phyloP scores from a whole-genome alignment of 352 stramenopile genomes.

The Phytophthora pistaciae region DNA sequence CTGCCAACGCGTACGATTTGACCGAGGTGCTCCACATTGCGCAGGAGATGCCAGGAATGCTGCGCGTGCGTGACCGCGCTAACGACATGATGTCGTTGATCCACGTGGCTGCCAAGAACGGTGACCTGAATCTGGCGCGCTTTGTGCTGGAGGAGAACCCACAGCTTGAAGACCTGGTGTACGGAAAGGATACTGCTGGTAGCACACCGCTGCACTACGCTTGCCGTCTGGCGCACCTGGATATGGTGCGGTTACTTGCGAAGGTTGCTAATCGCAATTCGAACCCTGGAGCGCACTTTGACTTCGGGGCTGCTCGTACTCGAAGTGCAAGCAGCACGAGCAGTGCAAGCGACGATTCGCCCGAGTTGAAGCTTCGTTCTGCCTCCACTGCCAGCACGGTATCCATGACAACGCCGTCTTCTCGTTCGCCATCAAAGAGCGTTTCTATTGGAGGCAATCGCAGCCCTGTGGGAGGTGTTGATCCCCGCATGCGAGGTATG shows the following conservation, averaged over 20 bases:
- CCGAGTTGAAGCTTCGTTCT: conserved; percentile 67
- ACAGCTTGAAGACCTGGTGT: conserved; percentile 88
- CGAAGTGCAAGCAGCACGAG: conserved; percentile 76
- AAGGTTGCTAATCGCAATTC: conserved; percentile 90
- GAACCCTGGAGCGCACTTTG: conserved; percentile 53
- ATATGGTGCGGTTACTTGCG: conserved; percentile 87
- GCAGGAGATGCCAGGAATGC: conserved; percentile 82
- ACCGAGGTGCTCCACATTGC: conserved; percentile 85
- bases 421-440: conserved; percentile 65
- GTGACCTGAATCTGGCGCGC: conserved; percentile 82
- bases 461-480: conserved; percentile 32
- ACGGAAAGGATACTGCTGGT: conserved; percentile 76
- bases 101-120: conserved; percentile 90
- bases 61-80: conserved; percentile 78
- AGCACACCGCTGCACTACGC: conserved; percentile 91
- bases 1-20: conserved; percentile 80
- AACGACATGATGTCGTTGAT: conserved; percentile 90
- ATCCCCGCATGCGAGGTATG: conserved; percentile 47
- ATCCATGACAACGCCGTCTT: conserved; percentile 44
- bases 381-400: conserved; percentile 56
- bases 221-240: conserved; percentile 72
- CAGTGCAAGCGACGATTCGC: conserved; percentile 51
- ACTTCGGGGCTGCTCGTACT: conserved; percentile 58
- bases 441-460: conserved; percentile 40
- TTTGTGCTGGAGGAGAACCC: conserved; percentile 87